Base-by-base conservation (phyloP, 805 yeast species). In the Groenewaldozyma salmanticensis region DNA sequence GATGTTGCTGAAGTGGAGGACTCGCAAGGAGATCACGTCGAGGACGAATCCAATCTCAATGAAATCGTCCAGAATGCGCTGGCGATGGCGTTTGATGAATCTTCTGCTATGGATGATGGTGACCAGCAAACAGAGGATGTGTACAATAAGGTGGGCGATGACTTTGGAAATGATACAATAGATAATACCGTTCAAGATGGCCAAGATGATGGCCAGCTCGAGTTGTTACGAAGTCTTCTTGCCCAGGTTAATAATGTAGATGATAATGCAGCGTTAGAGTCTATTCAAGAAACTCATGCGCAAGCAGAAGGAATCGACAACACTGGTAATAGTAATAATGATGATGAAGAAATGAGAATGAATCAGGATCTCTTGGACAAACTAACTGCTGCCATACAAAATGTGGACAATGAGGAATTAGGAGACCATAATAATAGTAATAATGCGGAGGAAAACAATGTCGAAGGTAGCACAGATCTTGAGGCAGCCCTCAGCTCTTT, bases 51-150 rank as follows among this genome's bases (percentile, higher is more conserved):
- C 15, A 36, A 33, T 22, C 42, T 47, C 35, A 44, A 47, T 21
- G 49, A 47, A 33, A 47, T 47, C 17, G 31, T 47, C 13, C 29
- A 37, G 38, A 47, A 47, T 27, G 51, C 51, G 4, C 42, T 47
- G 34, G 39, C 49, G 4, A 37, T 47, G 49, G 51, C 45, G 5
- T 39, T 45, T 39, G 32, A 45, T 33, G 44, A 34, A 9, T 19
- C 33, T 11, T 9, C 31, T 7, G 33, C 5, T n/a, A 16, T 13
- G n/a, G 17, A 22, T 9, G 19, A 27, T 13, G 39, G 7, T 6
- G 39, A 27, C 27, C n/a, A 37, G 9, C 21, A 15, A 31, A 15
- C 11, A 31, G 39, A 27, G 37, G 16, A 7, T 7, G 41, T n/a
- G 11, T 9, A 7, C 27, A 7, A n/a, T 32, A 15, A 33, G 9